A percentile compares a stretch with the other conserved stretches of the same genome.
Evolutionary conservation across 139 green algal species (phyloP).

Genomic region (Astrephomene gubernaculifera): DNA sequence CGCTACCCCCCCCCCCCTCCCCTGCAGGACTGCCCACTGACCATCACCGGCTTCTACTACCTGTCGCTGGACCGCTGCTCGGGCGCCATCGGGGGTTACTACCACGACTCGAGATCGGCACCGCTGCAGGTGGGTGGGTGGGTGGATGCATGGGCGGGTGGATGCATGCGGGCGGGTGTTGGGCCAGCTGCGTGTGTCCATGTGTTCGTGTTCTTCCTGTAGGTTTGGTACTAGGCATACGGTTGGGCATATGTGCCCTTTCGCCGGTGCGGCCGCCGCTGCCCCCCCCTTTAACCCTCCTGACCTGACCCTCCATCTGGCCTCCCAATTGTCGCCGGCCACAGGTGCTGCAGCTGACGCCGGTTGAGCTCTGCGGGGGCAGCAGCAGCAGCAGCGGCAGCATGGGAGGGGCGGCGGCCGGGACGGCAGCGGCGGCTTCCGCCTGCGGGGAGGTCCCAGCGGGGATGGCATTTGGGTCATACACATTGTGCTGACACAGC

Average conservation of each 20-base stretch:
- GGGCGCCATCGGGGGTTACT: constrained; percentile 15
- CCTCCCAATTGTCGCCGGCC: too few relatives aligned
- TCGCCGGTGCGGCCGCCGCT: too few relatives aligned
- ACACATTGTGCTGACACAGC: constrained; percentile 34
- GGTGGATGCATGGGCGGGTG: not conserved
- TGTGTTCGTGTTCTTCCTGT: too few relatives aligned
- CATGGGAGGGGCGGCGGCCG: not conserved
- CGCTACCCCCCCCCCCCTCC: not conserved
- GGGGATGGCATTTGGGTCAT: constrained; percentile 21
- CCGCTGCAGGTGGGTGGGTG: constrained; percentile 12
- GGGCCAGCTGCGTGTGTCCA: too few relatives aligned
- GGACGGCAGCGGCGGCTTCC: not conserved
- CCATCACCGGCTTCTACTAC: constrained; percentile 48
- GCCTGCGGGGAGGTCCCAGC: not conserved
- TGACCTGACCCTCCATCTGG: too few relatives aligned
- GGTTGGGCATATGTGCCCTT: too few relatives aligned
- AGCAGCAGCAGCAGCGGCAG: not conserved
- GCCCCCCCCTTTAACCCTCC: too few relatives aligned
- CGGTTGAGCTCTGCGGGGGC: not conserved
- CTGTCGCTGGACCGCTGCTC: constrained; percentile 26
- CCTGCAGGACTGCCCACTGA: constrained; percentile 32
- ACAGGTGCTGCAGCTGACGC: constrained; percentile 28
- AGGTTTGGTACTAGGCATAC: too few relatives aligned
- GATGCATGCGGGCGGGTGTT: too few relatives aligned
- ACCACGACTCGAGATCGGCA: not conserved